These are phyloP conservation scores for Hypoxylon fuscum DNA, from an alignment of 495 filamentous ascomycete species.

Conservation along the genomic window DNA sequence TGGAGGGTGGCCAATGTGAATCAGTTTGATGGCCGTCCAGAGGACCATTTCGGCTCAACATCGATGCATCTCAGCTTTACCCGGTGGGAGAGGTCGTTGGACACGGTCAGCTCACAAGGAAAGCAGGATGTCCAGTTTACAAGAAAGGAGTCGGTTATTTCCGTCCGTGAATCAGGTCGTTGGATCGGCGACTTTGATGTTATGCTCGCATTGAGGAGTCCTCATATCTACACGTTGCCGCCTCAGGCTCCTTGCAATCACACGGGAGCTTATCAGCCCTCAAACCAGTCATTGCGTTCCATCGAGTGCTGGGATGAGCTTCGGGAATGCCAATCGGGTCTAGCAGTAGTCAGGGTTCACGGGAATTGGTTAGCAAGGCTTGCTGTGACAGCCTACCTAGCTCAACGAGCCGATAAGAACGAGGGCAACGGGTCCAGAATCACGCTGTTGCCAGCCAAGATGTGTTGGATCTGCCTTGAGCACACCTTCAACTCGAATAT, in stretches of 20 bases:
- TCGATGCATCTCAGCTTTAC: conserved; percentile 8
- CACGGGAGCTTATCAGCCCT: neutral
- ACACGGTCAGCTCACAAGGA: neutral
- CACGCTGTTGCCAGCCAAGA: neutral
- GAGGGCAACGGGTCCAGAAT: neutral
- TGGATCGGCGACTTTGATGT: conserved; percentile 10
- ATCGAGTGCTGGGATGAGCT: conserved; percentile 8
- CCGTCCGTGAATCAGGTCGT: conserved; percentile 3
- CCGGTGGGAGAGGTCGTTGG: neutral
- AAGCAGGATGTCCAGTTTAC: conserved; percentile 4
- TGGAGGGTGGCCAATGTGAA: neutral
- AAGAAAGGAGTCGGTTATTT: conserved; percentile 6
- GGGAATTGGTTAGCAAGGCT: conserved; percentile 10
- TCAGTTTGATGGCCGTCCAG: conserved; percentile 2
- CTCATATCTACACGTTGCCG: neutral
- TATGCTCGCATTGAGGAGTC: neutral
- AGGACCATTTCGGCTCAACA: neutral
- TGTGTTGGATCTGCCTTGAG: neutral
- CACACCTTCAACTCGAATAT: neutral
- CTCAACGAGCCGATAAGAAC: neutral
- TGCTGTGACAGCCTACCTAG: neutral
- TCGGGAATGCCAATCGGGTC: neutral
- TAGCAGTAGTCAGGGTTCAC: conserved; percentile 3
- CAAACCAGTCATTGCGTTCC: neutral
- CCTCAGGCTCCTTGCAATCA: conserved; percentile 3